Percentiles rank a stretch among this genome's conserved stretches.
Conservation (phyloP, 2,329 filamentous ascomycete species). For the Onygenales sp. region DNA sequence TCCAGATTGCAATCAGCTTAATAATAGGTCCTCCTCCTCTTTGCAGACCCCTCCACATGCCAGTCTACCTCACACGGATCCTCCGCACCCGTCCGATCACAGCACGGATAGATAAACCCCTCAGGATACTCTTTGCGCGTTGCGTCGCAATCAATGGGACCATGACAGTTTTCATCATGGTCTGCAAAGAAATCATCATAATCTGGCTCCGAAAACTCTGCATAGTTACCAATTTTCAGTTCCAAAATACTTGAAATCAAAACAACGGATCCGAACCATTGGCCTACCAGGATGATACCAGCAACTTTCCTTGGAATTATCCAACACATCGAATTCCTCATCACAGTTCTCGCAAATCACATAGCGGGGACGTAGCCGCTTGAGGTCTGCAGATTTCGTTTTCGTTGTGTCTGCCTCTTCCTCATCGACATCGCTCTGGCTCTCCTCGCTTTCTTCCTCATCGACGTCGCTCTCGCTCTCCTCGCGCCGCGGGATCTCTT, state of each 20-base stretch:
- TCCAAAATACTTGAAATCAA: neutral
- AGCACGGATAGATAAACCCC: slow-evolving; percentile 6
- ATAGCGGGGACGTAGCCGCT: neutral
- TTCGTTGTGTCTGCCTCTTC: neutral
- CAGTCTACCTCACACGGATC: slow-evolving; percentile 1
- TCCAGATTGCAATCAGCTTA: no score
- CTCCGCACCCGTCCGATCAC: slow-evolving; percentile 4
- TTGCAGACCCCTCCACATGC: neutral
- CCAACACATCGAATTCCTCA: slow-evolving; percentile 15
- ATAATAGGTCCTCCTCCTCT: neutral
- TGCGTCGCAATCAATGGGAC: slow-evolving; percentile 4
- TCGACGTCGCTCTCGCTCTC: neutral
- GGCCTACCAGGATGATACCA: slow-evolving; percentile 14
- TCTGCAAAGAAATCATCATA: slow-evolving; percentile 6
- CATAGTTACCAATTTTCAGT: neutral
- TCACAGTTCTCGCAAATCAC: slow-evolving; percentile 16
- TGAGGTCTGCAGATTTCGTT: neutral
- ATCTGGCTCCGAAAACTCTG: neutral
- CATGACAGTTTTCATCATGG: slow-evolving; percentile 9
- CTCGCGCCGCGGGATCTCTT: neutral
- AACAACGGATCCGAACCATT: no score
- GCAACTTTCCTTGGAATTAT: slow-evolving; percentile 12
- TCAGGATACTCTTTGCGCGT: slow-evolving; percentile 1
- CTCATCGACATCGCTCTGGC: neutral
- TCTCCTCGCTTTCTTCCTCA: neutral